Percentiles rank a stretch among this genome's conserved stretches.
Evolutionary conservation across 2,329 filamentous ascomycete species (phyloP).

Genomic region (Hypomyces perniciosus): DNA sequence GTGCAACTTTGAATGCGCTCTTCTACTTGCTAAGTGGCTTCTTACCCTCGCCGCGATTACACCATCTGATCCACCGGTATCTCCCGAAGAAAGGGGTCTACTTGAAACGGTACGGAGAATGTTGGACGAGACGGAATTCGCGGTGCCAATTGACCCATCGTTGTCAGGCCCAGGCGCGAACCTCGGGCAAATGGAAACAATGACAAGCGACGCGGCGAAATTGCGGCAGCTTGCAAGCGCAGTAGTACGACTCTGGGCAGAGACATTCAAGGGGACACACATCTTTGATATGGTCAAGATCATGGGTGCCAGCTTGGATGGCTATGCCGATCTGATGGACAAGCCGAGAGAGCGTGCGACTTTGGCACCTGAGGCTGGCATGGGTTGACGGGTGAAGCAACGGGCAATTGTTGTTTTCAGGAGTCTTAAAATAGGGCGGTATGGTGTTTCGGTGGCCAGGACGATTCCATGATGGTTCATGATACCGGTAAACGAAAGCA

Average conservation of each 20-base stretch:
- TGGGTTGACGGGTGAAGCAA: constrained; percentile 15
- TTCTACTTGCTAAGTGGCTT: constrained; percentile 56
- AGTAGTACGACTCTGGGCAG: constrained; percentile 55
- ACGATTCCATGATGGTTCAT: too few relatives aligned
- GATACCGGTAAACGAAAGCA: too few relatives aligned
- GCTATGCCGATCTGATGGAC: constrained; percentile 51
- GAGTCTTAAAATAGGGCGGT: background rate
- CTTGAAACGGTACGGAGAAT: constrained; percentile 52
- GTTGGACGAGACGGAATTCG: constrained; percentile 58
- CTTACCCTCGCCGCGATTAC: constrained; percentile 49
- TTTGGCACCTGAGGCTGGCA: constrained; percentile 20
- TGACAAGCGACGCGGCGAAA: constrained; percentile 43
- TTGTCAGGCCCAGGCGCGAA: constrained; percentile 36
- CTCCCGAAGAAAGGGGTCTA: constrained; percentile 48
- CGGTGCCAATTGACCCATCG: constrained; percentile 53
- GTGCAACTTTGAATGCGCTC: constrained; percentile 56
- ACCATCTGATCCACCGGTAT: constrained; percentile 43
- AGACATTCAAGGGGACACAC: constrained; percentile 56
- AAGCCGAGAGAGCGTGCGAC: constrained; percentile 46
- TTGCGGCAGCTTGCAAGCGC: constrained; percentile 51
- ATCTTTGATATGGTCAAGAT: constrained; percentile 55
- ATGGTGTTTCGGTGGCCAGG: too few relatives aligned
- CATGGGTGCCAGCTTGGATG: constrained; percentile 51
- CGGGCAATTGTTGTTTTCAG: background rate
- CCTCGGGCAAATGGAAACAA: constrained; percentile 36